Base-by-base conservation (phyloP, 805 yeast genomes). In the Hanseniaspora thailandica region DNA sequence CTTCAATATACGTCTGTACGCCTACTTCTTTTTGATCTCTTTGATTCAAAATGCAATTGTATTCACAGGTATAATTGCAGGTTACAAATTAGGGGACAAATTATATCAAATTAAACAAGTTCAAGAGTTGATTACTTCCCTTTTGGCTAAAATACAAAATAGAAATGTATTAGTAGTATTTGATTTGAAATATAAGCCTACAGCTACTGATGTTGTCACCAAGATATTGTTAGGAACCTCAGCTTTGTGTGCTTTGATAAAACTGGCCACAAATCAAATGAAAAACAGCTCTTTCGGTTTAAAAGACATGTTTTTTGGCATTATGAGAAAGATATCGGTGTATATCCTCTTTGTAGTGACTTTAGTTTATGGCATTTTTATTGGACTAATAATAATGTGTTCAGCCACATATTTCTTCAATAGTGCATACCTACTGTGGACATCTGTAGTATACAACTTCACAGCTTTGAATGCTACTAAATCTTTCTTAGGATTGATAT, bases 1-100 rank as follows among this genome's bases (percentile, higher is more conserved):
- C 4, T 48, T 48, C 13, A 31, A 33, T 31, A 4, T 33, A 5
- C 39, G 52, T 22, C 22, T 48, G 23, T 40, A 26, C 23, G 5
- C 33, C 4, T 48, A n/a, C 15, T 48, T 48, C 34, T n/a, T 45
- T n/a, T 15, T 22, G 3, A 40, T 40, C 8, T 25, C 40, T 3
- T 20, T 33, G 10, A 17, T 40, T 31, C 52, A 48, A 33, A 48
- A 48, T 28, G 10, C 28, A 4, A 4, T 48, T 3, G 52, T 48
- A 23, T 15, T 48, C 10, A 25, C 20, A 19, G 23, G 33, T n/a
- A 22, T 30, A 13, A 12, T 33, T 39, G 22, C 23, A 8, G 45
- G 46, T 10, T 31, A 23, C 23, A 22, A 23, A 12, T 10, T 40
- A 28, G 45, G 45, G 5, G 30, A 28, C 45, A 26, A 26, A 9